These are phyloP conservation scores for Solanum chaucha DNA, from an alignment of 257 asterid species.

Conservation along the genomic window DNA sequence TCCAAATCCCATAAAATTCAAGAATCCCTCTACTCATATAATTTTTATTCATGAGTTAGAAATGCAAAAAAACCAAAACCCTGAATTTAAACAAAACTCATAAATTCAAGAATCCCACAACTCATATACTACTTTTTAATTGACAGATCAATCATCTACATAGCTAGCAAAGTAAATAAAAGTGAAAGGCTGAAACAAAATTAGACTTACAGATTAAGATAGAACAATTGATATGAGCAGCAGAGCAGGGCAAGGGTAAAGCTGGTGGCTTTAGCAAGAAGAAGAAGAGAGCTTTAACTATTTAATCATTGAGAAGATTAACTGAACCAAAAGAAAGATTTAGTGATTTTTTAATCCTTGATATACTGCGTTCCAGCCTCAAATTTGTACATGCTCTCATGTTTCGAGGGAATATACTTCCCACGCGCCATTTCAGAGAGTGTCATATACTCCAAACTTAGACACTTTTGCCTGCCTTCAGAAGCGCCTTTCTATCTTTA, in stretches of 20 bases:
- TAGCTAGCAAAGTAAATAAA: background rate
- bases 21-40: background rate
- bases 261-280: background rate
- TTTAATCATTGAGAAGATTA: background rate
- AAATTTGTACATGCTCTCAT: constrained; percentile 11
- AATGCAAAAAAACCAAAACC: background rate
- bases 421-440: constrained; percentile 2
- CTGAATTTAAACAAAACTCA: background rate
- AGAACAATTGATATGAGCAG: background rate
- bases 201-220: constrained; percentile 6
- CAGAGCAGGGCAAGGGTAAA: background rate
- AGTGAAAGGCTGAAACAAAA: background rate
- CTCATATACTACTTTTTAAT: background rate
- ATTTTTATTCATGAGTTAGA: background rate
- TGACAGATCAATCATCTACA: background rate
- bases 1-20: background rate
- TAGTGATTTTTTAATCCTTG: background rate
- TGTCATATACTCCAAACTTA: background rate
- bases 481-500: background rate
- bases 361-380: constrained; percentile 4
- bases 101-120: background rate
- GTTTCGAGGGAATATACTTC: background rate
- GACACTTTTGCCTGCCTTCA: background rate
- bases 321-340: background rate
- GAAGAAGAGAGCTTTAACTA: background rate